Percentiles rank a stretch among this genome's conserved stretches.
phyloP scores from a whole-genome alignment of 371 early-diverging fungal genomes.

The Mortierella sp. region DNA sequence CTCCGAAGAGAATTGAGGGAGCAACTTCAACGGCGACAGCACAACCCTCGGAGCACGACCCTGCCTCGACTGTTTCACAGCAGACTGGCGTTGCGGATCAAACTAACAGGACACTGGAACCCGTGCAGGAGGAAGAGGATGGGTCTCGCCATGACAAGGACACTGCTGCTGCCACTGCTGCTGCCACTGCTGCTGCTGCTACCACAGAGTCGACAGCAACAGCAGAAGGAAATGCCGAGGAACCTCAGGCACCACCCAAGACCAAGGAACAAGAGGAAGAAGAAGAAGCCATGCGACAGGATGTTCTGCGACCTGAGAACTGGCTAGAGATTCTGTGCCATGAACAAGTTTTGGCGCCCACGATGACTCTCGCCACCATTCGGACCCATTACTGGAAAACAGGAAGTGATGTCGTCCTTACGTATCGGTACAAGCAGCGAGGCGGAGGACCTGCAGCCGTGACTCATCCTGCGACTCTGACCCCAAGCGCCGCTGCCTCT shows the following conservation, averaged over 20 bases:
- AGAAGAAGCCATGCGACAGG: constrained; percentile 26
- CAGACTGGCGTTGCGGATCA: not conserved
- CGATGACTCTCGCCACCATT: constrained; percentile 87
- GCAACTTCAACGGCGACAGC: constrained; percentile 28
- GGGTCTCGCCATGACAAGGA: not conserved
- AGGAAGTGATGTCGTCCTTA: constrained; percentile 81
- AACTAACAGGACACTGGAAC: constrained; percentile 1
- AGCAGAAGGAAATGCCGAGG: not conserved
- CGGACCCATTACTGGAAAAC: constrained; percentile 88
- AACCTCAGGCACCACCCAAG: not conserved
- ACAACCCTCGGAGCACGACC: not conserved
- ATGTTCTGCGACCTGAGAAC: constrained; percentile 65
- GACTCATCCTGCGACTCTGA: not conserved
- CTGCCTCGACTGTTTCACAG: not conserved
- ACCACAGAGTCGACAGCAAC: not conserved
- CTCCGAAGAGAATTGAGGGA: constrained; percentile 46
- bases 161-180: not conserved
- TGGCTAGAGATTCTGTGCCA: constrained; percentile 84
- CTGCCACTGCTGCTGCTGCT: not conserved
- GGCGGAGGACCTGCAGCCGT: not conserved
- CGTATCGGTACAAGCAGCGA: constrained; percentile 66
- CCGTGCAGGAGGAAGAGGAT: constrained; percentile 26
- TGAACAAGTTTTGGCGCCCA: constrained; percentile 77
- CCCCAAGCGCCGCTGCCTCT: not conserved
- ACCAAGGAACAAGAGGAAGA: constrained; percentile 28